These are phyloP conservation scores for Fusarium coicis DNA, from an alignment of 2,329 filamentous ascomycete species.

Conservation along the genomic window DNA sequence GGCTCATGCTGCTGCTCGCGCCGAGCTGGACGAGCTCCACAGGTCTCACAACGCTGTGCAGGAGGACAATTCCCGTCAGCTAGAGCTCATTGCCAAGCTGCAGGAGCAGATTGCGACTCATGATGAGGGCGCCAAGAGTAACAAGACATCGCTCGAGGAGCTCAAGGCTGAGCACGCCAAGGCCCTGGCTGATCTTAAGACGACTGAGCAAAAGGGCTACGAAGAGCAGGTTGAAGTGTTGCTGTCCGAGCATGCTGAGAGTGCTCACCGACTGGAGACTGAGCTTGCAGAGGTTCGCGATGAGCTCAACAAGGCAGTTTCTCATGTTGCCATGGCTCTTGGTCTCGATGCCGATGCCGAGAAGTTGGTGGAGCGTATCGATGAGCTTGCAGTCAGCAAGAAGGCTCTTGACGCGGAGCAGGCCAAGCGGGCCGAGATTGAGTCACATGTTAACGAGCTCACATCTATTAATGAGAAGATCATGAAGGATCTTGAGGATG, in stretches of 20 bases:
- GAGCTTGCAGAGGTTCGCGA: slow-evolving; percentile 75
- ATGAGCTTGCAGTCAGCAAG: slow-evolving; percentile 66
- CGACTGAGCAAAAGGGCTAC: slow-evolving; percentile 63
- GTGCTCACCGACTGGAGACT: slow-evolving; percentile 65
- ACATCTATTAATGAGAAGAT: slow-evolving; percentile 68
- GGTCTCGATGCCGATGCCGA: slow-evolving; percentile 74
- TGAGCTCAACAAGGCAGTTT: slow-evolving; percentile 72
- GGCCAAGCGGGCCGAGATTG: slow-evolving; percentile 66
- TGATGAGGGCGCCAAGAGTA: slow-evolving; percentile 65
- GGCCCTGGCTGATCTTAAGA: slow-evolving; percentile 61
- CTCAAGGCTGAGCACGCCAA: slow-evolving; percentile 62
- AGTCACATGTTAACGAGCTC: slow-evolving; percentile 65
- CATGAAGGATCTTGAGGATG: slow-evolving; percentile 70
- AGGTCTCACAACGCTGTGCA: slow-evolving; percentile 66
- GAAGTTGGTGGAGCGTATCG: slow-evolving; percentile 71
- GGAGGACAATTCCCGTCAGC: slow-evolving; percentile 58
- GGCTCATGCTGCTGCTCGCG: slow-evolving; percentile 72
- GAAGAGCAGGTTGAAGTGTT: slow-evolving; percentile 69
- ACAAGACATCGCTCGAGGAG: slow-evolving; percentile 62
- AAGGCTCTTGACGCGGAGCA: slow-evolving; percentile 69
- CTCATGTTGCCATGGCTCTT: slow-evolving; percentile 69
- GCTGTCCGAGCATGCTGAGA: slow-evolving; percentile 69
- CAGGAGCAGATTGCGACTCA: slow-evolving; percentile 70
- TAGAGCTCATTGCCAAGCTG: slow-evolving; percentile 62
- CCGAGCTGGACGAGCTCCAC: slow-evolving; percentile 74